phyloP scores from a whole-genome alignment of 2,329 filamentous ascomycete genomes.

The Cryoendolithus antarcticus region DNA sequence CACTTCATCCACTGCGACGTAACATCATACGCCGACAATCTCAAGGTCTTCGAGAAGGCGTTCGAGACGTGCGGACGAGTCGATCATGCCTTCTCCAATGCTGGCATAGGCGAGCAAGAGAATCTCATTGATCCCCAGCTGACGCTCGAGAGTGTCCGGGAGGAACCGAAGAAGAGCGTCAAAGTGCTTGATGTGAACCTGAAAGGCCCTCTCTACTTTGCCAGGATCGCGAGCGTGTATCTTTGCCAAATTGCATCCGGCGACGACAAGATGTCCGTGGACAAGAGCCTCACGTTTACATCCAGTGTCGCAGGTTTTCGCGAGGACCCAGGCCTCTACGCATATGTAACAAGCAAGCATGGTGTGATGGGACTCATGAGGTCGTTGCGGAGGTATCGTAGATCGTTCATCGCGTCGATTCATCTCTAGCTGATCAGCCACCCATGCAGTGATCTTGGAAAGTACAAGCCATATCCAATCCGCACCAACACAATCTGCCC shows the following conservation, averaged over 20 bases:
- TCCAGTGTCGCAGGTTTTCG: slow-evolving; percentile 38
- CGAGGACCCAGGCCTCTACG: slow-evolving; percentile 34
- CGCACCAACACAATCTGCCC: slow-evolving; percentile 35
- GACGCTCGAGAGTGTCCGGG: slow-evolving; percentile 31
- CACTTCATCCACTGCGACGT: slow-evolving; percentile 35
- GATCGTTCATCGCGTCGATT: background rate
- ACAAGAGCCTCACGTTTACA: slow-evolving; percentile 33
- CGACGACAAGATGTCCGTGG: slow-evolving; percentile 15
- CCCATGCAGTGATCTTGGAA: slow-evolving; percentile 22
- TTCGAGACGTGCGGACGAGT: slow-evolving; percentile 33
- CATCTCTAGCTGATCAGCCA: slow-evolving; percentile 5
- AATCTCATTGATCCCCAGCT: slow-evolving; percentile 36
- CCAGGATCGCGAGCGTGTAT: slow-evolving; percentile 38
- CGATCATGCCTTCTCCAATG: slow-evolving; percentile 38
- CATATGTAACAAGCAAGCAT: slow-evolving; percentile 39
- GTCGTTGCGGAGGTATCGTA: slow-evolving; percentile 26
- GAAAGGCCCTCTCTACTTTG: slow-evolving; percentile 34
- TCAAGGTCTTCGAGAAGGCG: slow-evolving; percentile 36
- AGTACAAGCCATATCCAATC: slow-evolving; percentile 17
- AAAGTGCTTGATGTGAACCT: slow-evolving; percentile 38
- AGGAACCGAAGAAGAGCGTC: slow-evolving; percentile 20
- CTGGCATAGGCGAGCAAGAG: slow-evolving; percentile 33
- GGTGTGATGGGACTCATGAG: slow-evolving; percentile 40
- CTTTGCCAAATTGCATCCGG: slow-evolving; percentile 27
- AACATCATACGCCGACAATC: slow-evolving; percentile 32